Base-by-base conservation (phyloP, 2,329 filamentous ascomycete species). In the Didymella segeticola region DNA sequence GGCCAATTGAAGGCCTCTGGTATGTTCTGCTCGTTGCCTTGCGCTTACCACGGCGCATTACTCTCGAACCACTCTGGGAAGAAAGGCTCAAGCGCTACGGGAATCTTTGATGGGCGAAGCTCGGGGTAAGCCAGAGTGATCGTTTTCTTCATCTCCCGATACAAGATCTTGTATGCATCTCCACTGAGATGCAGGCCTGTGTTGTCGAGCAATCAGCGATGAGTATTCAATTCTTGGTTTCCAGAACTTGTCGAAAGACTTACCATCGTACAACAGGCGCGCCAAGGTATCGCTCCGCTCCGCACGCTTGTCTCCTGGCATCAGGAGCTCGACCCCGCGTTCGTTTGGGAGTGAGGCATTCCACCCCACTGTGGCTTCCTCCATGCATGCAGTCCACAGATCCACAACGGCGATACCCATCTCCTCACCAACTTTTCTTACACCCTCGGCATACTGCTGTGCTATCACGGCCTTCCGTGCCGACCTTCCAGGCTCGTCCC, bases 401-500 rank as follows among this genome's bases (percentile, higher is more conserved):
- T 59, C 37, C 14, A 48, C 49, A 11, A 57, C 38, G 23, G 42
- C 27, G 1, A 41, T 23, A 11, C n/a, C 26, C 36, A 41, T 41
- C 29, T 53, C 34, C 6, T 43, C 17, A n/a, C 47, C 47, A 23
- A 46, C 25, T 6, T 23, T 39, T n/a, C 19, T 47, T 14, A 54
- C 46, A 22, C 31, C 49, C 12, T 47, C 47, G n/a, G 57, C 53
- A 19, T 53, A 57, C 22, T 23, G 15, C 10, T 34, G 37, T 6
- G 53, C 46, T 41, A 34, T 38, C 2, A 39, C 57, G 45, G 57
- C 49, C 19, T 29, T 48, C n/a, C 57, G 53, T 25, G 46, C 57
- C 42, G 57, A 52, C 15, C 26, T 61, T 17, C 51, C 58, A 22
- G 43, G 55, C 27, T 56, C 48, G 11, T 58, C 52, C 47, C 43